Evolutionary conservation across 106 monocot species (phyloP).

Genomic region (Apostasia shenzhenica): DNA sequence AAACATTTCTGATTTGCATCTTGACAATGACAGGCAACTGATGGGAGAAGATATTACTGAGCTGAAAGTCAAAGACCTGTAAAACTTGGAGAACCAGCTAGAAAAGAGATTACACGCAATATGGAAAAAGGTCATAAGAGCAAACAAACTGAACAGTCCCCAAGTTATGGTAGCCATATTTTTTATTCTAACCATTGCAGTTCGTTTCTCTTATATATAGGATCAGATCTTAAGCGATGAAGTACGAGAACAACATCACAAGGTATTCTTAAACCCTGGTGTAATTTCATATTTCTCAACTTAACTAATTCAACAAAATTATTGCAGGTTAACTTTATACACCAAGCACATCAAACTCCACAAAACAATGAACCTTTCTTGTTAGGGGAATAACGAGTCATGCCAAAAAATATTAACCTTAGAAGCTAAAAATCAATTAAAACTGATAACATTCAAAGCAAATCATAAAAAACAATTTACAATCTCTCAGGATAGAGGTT

Average conservation of each 20-base stretch:
- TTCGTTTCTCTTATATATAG: constrained; percentile 7
- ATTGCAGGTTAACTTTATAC: constrained; percentile 22
- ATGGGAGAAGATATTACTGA: constrained; percentile 17
- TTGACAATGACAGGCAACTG: constrained; percentile 11
- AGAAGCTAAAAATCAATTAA: neutral
- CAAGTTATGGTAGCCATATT: neutral
- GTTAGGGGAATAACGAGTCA: constrained; percentile 19
- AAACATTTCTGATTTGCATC: neutral
- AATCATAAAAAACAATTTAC: neutral
- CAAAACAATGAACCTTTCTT: constrained; percentile 10
- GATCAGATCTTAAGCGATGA: constrained; percentile 36
- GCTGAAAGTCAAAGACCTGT: constrained; percentile 11
- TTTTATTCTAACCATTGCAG: neutral
- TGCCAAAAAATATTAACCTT: constrained; percentile 12
- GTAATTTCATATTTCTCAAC: neutral
- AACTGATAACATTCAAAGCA: no score
- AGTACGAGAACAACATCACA: constrained; percentile 44
- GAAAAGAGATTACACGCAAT: constrained; percentile 11
- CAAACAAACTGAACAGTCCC: neutral
- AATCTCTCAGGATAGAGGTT: neutral
- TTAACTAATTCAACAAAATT: neutral
- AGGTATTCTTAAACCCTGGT: constrained; percentile 20
- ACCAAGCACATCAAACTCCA: constrained; percentile 24
- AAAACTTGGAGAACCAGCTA: constrained; percentile 15
- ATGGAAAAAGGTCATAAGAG: constrained; percentile 2